Evolutionary conservation across 176 grass and related monocot species (phyloP), one percentile per base, ranked within the genome.

Genomic region (Oryza australiensis): DNA sequence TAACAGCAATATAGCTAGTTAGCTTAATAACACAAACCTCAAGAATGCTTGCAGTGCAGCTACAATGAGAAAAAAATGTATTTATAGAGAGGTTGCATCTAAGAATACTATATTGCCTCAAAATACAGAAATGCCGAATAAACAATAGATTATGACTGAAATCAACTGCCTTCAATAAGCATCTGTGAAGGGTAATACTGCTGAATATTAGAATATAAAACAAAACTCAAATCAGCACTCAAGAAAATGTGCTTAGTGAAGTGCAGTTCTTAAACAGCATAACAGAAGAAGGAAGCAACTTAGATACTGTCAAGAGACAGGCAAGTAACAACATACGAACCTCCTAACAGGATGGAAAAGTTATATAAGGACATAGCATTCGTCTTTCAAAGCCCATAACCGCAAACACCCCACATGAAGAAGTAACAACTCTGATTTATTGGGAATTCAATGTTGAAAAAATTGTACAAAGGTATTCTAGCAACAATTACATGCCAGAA

Each of bases 401-500:
- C 22, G 4, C 22, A 9, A 71, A 23, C 53, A 85, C 26, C 41
- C 28, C 68, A 15, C 49, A n/a, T 23, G 26, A 75, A 45, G 60
- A 82, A 73, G 64, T 68, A 77, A 38, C 60, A 82, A 66, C 53
- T 85, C 30, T 22, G 60, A 68, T 83, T 89, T 86, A 86, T 84
- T 86, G 16, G 4, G 30, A 34, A 77, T 86, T 87, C 37, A 84
- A 83, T 75, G 55, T 41, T 67, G 29, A 57, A 79, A 75, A 75
- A 79, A 59, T 34, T 70, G 66, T 83, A 83, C 90, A 92, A 63
- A 38, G 66, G 65, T 80, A 86, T 83, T 86, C 62, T 46, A 76
- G 83, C 74, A 92, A 72, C 55, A 87, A 90, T 89, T 83, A 87
- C 77, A 88, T 79, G 71, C 82, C 83, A 80, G 79, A 86, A 89